Base-by-base conservation (phyloP, 371 early-diverging fungal species). In the Rhizomucor pusillus region DNA sequence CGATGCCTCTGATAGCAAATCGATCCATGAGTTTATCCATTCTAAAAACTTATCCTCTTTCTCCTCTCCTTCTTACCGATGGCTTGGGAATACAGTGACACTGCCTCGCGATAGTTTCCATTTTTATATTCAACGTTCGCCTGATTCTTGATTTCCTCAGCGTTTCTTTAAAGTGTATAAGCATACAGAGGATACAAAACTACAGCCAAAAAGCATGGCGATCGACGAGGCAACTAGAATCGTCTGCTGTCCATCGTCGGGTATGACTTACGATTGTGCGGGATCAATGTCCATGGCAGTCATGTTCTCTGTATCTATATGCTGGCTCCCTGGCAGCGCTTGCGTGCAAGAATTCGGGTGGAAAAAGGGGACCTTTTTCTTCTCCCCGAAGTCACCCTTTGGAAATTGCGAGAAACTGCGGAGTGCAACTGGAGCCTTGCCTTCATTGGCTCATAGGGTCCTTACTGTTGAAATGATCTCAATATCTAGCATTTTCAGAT, bases 61-160 rank as follows among this genome's bases (percentile, higher is more conserved):
- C 29, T 33, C 1, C 9, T 7, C 18, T 40, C 11, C 18, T 29
- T 12, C 47, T 49, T 70, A 76, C 79, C 90, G 52, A 88, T 86
- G 0, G 86, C 79, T 56, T 84, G 65, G 18, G 75, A 59, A 57
- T 87, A 87, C 36, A 84, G 67, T 43, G 66, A 65, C 20, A 86
- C 69, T 18, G 88, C 85, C 37, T 77, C 77, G 25, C 66, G 66
- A 60, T 86, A 88, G 57, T 79, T 68, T 48, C 84, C 85, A 33
- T 56, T 47, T 57, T 84, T 84, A 40, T 81, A 85, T 65, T 80
- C 73, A 52, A 74, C 69, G 44, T 84, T 84, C 47, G 79, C 86
- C 51, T 73, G 59, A 25, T 67, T 70, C 56, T 85, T 85, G 61
- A 85, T 75, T 35, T 82, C 81, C 50, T 83, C 84, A 47, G 85